phyloP scores from a whole-genome alignment of 2,329 filamentous ascomycete genomes.

The Massarina eburnea region DNA sequence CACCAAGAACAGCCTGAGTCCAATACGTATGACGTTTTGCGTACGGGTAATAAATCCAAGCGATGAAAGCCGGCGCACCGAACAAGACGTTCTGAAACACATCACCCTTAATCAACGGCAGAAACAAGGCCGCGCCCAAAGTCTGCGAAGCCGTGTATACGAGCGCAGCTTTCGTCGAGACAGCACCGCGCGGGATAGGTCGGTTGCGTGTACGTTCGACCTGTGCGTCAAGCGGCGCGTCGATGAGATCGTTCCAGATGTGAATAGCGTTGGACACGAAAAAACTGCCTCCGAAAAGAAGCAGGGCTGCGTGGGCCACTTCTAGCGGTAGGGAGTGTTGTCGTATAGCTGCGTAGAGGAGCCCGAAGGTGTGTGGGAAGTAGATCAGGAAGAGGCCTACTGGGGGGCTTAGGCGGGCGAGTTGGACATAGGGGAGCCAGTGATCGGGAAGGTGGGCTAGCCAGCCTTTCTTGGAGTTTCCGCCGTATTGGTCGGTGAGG shows the following conservation, averaged over 20 bases:
- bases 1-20: slow-evolving; percentile 54
- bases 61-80: slow-evolving; percentile 42
- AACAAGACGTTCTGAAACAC: slow-evolving; percentile 15
- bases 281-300: slow-evolving; percentile 40
- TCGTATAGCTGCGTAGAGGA: slow-evolving; percentile 40
- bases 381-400: slow-evolving; percentile 54
- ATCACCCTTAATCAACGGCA: neutral
- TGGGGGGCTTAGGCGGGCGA: slow-evolving; percentile 11
- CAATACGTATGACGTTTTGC: slow-evolving; percentile 57
- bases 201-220: slow-evolving; percentile 19
- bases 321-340: neutral
- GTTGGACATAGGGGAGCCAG: neutral
- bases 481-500: too few relatives aligned
- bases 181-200: slow-evolving; percentile 49
- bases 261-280: slow-evolving; percentile 36
- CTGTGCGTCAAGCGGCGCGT: slow-evolving; percentile 56
- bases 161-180: slow-evolving; percentile 40
- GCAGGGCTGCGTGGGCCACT: slow-evolving; percentile 2
- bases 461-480: too few relatives aligned
- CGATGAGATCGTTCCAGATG: slow-evolving; percentile 59
- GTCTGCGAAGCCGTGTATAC: slow-evolving; percentile 44
- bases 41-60: slow-evolving; percentile 53
- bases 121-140: slow-evolving; percentile 1
- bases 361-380: slow-evolving; percentile 43
- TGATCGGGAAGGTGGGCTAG: too few relatives aligned